Evolutionary conservation across 768 basidiomycete species (phyloP).

Genomic region (Russula dissimulans): DNA sequence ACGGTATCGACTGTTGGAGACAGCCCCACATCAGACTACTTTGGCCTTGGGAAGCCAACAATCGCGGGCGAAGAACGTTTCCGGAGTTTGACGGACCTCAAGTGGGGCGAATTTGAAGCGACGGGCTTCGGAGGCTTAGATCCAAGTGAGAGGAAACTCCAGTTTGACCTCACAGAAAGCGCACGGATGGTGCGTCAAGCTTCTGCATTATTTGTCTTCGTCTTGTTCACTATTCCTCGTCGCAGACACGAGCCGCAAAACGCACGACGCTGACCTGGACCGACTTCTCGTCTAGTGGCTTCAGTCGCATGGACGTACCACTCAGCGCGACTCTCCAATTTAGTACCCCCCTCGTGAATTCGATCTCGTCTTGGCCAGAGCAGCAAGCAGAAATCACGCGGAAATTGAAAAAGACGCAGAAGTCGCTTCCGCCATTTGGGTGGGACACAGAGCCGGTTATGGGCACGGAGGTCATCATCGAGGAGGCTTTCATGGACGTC

Average conservation of each 20-base stretch:
- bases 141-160: constrained; percentile 57
- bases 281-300: constrained; percentile 80
- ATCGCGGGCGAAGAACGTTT: constrained; percentile 57
- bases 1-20: background rate
- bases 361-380: constrained; percentile 63
- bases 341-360: constrained; percentile 42
- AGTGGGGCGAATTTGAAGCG: constrained; percentile 87
- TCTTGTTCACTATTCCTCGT: constrained; percentile 30
- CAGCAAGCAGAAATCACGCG: constrained; percentile 63
- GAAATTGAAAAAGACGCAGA: constrained; percentile 80
- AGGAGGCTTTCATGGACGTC: constrained; percentile 84
- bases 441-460: constrained; percentile 87
- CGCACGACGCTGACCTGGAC: constrained; percentile 84
- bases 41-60: constrained; percentile 25
- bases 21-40: constrained; percentile 22
- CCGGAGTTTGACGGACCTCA: constrained; percentile 72
- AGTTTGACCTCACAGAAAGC: constrained; percentile 89
- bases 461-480: constrained; percentile 72
- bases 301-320: constrained; percentile 67
- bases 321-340: constrained; percentile 81
- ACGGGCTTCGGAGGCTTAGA: constrained; percentile 62
- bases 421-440: constrained; percentile 72
- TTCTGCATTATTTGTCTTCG: constrained; percentile 10
- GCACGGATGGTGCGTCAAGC: constrained; percentile 53
- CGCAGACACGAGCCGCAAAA: constrained; percentile 40